Evolutionary conservation across 345 rosid species (phyloP), one percentile per base, ranked within the genome.

Genomic region (Kernera saxatilis): DNA sequence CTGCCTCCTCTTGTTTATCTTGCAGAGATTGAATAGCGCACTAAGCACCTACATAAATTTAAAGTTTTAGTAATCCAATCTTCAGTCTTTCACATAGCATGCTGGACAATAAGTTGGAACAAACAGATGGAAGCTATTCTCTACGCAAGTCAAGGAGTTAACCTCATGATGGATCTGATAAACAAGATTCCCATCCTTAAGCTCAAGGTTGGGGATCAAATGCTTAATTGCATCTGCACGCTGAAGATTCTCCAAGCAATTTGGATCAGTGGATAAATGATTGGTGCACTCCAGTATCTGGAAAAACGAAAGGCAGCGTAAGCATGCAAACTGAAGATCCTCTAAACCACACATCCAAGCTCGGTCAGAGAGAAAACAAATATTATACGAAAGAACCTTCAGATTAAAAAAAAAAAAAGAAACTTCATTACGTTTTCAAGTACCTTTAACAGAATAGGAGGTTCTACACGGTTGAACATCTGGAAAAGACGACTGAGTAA

Each of bases 1-100:
- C 81, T 95, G 99, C 67, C 98, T 87, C 87, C 97, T 87, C 84
- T 92, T 92, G 81, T 95, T 95, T 82, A 95, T 95, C 85, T 95
- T 95, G 90, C 98, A 95, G 68, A 95, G 87, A 74, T 92, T 95
- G 87, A 95, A 90, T 32, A 95, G 83, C 5, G 99, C 89, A 84
- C 85, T 81, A 75, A 95, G 99, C 40, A 95, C 99, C 99, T 95
- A 69, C 82, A 82, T 48, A 63, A 67, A 39, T 25, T 40, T 7
- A 60, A 68, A 39, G 27, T 33, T 36, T 60, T 18, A 35, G 8
- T 9, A 64, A 37, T 15, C 26, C 13, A 64, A 65, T 36, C 21
- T 61, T 45, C 17, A 53, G 33, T 55, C 30, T 67, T 54, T 52
- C 23, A 32, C 2, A 33, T 64, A 54, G 26, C 56, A 53, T 23